A percentile compares a stretch with the other conserved stretches of the same genome.
phyloP scores from a whole-genome alignment of 2,329 filamentous ascomycete genomes.

The Onygena corvina region DNA sequence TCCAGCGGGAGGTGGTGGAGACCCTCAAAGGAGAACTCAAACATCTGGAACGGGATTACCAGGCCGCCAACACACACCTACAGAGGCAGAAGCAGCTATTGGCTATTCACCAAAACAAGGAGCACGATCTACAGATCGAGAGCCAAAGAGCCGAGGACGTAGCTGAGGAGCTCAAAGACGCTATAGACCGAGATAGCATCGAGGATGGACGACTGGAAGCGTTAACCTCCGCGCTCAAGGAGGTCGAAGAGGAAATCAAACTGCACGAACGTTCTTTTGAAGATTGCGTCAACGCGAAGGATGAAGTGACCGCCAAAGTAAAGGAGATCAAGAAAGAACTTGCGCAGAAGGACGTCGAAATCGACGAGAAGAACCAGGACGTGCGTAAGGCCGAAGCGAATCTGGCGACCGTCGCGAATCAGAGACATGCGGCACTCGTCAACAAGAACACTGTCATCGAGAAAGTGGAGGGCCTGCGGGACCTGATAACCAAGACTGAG shows the following conservation, averaged over 20 bases:
- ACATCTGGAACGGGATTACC: constrained; percentile 40
- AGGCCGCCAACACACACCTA: constrained; percentile 38
- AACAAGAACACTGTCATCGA: constrained; percentile 53
- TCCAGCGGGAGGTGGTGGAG: constrained; percentile 38
- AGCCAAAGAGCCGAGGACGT: constrained; percentile 50
- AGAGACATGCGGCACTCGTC: constrained; percentile 43
- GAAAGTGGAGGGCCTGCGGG: constrained; percentile 38
- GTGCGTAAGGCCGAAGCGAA: constrained; percentile 43
- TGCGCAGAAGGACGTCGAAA: constrained; percentile 24
- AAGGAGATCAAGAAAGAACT: constrained; percentile 28
- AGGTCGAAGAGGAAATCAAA: constrained; percentile 41
- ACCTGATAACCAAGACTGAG: constrained; percentile 37
- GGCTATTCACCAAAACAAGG: constrained; percentile 37
- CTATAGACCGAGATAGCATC: constrained; percentile 45
- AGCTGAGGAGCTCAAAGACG: constrained; percentile 55
- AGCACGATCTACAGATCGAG: constrained; percentile 42
- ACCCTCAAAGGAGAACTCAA: constrained; percentile 46
- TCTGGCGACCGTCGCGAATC: constrained; percentile 36
- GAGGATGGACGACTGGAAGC: constrained; percentile 54
- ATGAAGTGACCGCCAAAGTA: constrained; percentile 31
- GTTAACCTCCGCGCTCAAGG: constrained; percentile 47
- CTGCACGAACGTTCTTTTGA: constrained; percentile 35
- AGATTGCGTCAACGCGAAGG: constrained; percentile 38
- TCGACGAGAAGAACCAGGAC: constrained; percentile 23
- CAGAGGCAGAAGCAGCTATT: constrained; percentile 41